Percentiles rank a stretch among this genome's conserved stretches.
These are phyloP conservation scores for Avena atlantica DNA, from an alignment of 176 grass and related monocot genomes.

Conservation along the genomic window DNA sequence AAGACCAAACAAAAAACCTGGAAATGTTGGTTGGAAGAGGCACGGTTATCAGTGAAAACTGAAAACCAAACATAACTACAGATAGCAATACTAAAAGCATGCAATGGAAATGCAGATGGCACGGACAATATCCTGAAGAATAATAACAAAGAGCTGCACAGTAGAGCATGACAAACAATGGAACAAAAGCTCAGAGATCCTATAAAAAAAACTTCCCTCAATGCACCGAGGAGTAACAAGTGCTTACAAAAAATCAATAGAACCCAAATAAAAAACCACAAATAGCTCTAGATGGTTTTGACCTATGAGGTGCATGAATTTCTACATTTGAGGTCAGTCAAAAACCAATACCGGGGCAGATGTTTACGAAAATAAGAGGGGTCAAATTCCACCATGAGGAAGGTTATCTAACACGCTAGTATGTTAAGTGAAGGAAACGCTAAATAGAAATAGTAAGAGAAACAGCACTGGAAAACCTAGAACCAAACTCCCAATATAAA, in stretches of 20 bases:
- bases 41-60: conserved; percentile 21
- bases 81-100: background rate
- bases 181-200: background rate
- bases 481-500: background rate
- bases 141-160: background rate
- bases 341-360: background rate
- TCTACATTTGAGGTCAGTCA: background rate
- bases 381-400: conserved; percentile 11
- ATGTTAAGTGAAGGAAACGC: background rate
- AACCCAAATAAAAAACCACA: background rate
- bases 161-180: background rate
- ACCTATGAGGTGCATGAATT: background rate
- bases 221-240: background rate
- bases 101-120: conserved; percentile 2
- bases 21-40: too few relatives aligned
- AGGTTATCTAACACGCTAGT: background rate
- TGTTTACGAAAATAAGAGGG: background rate
- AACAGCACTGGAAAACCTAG: background rate
- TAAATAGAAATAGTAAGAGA: background rate
- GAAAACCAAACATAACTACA: conserved; percentile 28
- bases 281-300: background rate
- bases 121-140: background rate
- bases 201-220: background rate
- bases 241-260: background rate
- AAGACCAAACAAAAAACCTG: background rate